These are phyloP conservation scores for Chalara sp. DNA, from an alignment of 2,329 filamentous ascomycete genomes.

Conservation along the genomic window DNA sequence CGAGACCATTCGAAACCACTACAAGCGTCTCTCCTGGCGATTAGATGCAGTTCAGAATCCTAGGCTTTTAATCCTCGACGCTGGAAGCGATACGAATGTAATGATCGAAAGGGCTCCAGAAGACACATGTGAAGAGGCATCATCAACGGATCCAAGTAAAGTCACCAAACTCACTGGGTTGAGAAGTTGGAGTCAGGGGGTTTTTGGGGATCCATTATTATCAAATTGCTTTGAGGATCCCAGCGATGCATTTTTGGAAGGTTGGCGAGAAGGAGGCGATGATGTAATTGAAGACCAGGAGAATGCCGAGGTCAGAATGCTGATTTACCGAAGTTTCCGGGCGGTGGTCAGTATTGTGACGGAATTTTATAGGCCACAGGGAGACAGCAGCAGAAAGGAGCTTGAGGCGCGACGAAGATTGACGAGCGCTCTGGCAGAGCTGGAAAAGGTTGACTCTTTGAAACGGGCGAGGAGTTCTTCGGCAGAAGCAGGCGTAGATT, in stretches of 20 bases:
- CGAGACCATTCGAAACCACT: slow-evolving; percentile 44
- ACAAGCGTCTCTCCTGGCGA: slow-evolving; percentile 39
- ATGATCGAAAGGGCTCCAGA: slow-evolving; percentile 30
- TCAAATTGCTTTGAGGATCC: slow-evolving; percentile 40
- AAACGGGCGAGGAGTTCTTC: slow-evolving; percentile 19
- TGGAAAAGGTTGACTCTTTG: slow-evolving; percentile 31
- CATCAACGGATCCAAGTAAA: background rate
- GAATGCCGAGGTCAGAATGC: slow-evolving; percentile 38
- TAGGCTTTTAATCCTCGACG: slow-evolving; percentile 48
- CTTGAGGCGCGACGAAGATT: slow-evolving; percentile 46
- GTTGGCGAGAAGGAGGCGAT: slow-evolving; percentile 28
- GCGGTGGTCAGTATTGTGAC: slow-evolving; percentile 43
- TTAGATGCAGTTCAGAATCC: slow-evolving; percentile 47
- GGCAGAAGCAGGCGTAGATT: slow-evolving; percentile 3
- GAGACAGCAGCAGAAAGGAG: slow-evolving; percentile 42
- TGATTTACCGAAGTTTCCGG: slow-evolving; percentile 54
- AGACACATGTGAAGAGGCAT: slow-evolving; percentile 1
- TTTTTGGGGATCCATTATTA: slow-evolving; percentile 55
- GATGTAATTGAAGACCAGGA: slow-evolving; percentile 36
- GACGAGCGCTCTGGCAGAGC: slow-evolving; percentile 37
- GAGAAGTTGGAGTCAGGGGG: slow-evolving; percentile 50
- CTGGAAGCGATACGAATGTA: slow-evolving; percentile 42
- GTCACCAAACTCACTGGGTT: slow-evolving; percentile 38
- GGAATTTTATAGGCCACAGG: slow-evolving; percentile 47
- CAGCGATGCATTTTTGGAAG: slow-evolving; percentile 38